Evolutionary conservation across 192 early-diverging fungal genomes (phyloP), one percentile per base, ranked within the genome.

Genomic region (Coemansia brasiliensis): DNA sequence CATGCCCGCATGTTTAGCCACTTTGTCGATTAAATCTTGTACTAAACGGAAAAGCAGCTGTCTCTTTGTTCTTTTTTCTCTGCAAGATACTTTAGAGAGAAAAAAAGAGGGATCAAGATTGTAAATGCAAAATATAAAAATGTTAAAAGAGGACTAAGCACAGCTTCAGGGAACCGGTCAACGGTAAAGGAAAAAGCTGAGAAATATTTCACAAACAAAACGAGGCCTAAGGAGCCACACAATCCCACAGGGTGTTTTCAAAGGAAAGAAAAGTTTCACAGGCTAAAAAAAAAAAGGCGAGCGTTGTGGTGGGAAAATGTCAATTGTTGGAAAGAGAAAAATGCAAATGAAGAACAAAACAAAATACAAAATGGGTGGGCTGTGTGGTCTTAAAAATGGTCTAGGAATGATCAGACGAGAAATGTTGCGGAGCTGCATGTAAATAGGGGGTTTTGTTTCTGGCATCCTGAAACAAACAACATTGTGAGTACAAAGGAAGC

Each of bases 1-100:
- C 52, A 53, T 39, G 37, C 52, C 52, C 35, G 52, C 52, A 53
- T 53, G 52, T 52, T 53, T 53, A 10, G 32, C 32, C 6, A 7
- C 32, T 35, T 35, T 35, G 1, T 5, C 10, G 32, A 7, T 35
- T 29, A 9, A 35, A 35, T 5, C 32, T 35, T n/a, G n/a, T n/a
- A n/a, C 32, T 2, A 35, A 35, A 35, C 32, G 7, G 32, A 35
- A 35, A 35, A 35, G 32, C 6, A 35, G 32, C 32, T 35, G 32
- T 35, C 32, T 35, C 32, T 35, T 35, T 35, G 32, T 10, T n/a
- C n/a, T n/a, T 35, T 35, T 35, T 10, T 35, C 32, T 35, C 6
- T 35, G 32, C 6, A 7, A 35, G 32, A 35, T 35, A 35, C 32
- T 5, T 35, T 10, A 35, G 32, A 35, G 32, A 35, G 32, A 35